Evolutionary conservation across 176 grass and related monocot genomes (phyloP), one percentile per base, ranked within the genome.

Genomic region (Ananas comosus): DNA sequence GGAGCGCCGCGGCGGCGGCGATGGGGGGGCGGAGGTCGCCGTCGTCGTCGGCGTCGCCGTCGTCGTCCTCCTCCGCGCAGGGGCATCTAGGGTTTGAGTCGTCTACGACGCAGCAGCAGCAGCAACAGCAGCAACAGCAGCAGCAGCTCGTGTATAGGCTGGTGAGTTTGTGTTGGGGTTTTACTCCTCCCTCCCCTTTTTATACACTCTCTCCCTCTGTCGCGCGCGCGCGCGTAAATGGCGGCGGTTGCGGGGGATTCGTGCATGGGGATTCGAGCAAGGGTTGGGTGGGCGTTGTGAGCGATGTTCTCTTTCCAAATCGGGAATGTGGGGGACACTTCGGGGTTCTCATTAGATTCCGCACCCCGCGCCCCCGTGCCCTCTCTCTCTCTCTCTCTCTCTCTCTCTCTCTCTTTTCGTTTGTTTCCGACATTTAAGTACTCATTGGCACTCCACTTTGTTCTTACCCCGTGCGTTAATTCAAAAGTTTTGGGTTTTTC

Each of bases 61-160:
- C 75, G 24, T 77, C 75, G 14, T 78, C 76, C 42, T 80, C 68
- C 49, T 67, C 83, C 67, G 83, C 77, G 68, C 73, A 75, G 59
- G 73, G 72, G 33, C 82, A 75, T 51, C 72, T 70, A 50, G 82
- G 83, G 67, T 77, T 77, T 48, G 83, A 85, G 65, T 75, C 78
- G 52, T 76, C 80, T 67, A 75, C 33, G 33, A 7, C 33, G 33
- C 33, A 42, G 33, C 33, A 42, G 33, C 33, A 42, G 4, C 33
- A 42, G 50, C 73, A 67, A 17, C 72, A 64, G 49, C 25, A 27
- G 25, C 25, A 27, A 2, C 77, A 80, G 63, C 82, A 84, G 71
- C 82, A 85, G 28, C 77, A 80, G 69, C 78, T 85, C 24, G 78
- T 18, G 49, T 76, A 76, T 59, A 72, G 77, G 74, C 73, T 80